These are phyloP conservation scores for Parathielavia appendiculata DNA, from an alignment of 495 filamentous ascomycete species.

Conservation along the genomic window DNA sequence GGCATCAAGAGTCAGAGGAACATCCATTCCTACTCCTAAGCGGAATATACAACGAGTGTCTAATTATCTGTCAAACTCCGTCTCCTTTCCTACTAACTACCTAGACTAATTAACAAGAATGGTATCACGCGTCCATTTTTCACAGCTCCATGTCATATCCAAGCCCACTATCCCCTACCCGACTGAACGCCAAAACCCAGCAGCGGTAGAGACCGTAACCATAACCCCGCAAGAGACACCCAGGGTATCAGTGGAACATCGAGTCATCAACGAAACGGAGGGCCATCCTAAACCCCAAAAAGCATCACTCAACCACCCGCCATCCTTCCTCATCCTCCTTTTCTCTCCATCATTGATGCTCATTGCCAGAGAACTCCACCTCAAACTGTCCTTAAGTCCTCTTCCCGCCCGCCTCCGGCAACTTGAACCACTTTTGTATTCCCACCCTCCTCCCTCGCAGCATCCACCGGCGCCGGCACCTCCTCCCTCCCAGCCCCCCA, in stretches of 20 bases:
- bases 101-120: background rate
- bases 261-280: background rate
- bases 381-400: no score
- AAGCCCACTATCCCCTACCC: background rate
- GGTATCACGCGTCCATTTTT: constrained; percentile 10
- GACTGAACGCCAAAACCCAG: background rate
- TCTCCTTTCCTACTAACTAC: no score
- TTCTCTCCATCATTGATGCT: no score
- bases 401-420: no score
- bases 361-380: no score
- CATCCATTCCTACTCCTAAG: no score
- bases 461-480: background rate
- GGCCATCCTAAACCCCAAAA: no score
- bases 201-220: constrained; percentile 5
- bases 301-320: background rate
- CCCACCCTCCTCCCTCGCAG: no score
- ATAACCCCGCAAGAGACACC: background rate
- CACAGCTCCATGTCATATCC: background rate
- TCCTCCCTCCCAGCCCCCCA: constrained; percentile 6
- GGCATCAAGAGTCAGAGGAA: no score
- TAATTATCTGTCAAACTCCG: background rate
- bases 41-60: no score
- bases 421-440: no score
- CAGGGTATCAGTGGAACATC: constrained; percentile 2
- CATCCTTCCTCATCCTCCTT: background rate